Evolutionary conservation across 441 rosid genomes (phyloP), one percentile per base, ranked within the genome.

Genomic region (Adansonia madagascariensis): DNA sequence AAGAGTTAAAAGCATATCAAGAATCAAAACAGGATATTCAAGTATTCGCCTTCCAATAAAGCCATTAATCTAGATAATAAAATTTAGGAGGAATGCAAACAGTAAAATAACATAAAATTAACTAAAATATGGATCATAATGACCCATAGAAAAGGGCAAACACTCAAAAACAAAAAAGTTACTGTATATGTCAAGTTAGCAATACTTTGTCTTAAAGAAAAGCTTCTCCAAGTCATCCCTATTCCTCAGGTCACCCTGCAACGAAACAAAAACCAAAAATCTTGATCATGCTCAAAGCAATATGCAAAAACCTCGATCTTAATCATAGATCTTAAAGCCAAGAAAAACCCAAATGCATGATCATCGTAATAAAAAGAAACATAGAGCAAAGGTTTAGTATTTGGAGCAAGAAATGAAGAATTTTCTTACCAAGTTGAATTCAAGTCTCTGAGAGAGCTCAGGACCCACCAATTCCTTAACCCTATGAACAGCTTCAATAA

Each of bases 161-260:
- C 39, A 60, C 27, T 49, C 76, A 66, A 76, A 15, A 8, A 50
- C 31, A 79, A 60, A 53, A 17, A 3, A 20, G 68, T 39, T 41
- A 52, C 20, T 31, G 44, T n/a, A 31, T 35, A 22, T 31, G 22
- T 9, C 53, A 24, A 53, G 24, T 31, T 52, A 22, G 53, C 85
- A 67, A 67, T 82, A 91, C 92, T 81, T 85, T 56, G 88, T 88
- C 60, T 81, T 81, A 64, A 91, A 81, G 71, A 91, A 91, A n/a
- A 89, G 82, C 82, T 85, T 83, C 77, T 91, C 93, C 78, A 89
- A 76, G 68, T 89, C 92, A 52, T 79, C 88, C 80, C 78, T 91
- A 69, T 89, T 89, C 85, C 95, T 86, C 73, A 91, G 85, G 84
- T 91, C 93, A 79, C 90, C 92, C 95, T 89, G 85, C 73, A 75